These are phyloP conservation scores for Groenewaldozyma salmanticensis DNA, from an alignment of 805 yeast species.

Conservation along the genomic window DNA sequence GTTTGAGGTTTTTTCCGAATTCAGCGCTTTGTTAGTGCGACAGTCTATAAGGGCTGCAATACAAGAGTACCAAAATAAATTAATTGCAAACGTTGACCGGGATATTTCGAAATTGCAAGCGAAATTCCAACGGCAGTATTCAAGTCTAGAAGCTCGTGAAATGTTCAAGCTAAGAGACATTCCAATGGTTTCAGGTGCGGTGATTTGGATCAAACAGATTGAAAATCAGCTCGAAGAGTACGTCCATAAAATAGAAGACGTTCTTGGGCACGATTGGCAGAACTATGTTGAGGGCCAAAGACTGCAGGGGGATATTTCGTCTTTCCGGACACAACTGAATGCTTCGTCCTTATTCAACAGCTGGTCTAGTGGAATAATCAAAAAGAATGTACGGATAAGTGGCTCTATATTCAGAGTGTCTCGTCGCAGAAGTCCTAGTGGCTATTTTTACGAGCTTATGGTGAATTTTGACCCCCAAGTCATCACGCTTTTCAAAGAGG, in stretches of 20 bases:
- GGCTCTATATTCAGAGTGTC: constrained; percentile 35
- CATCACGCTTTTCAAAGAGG: constrained; percentile 42
- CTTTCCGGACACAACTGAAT: constrained; percentile 39
- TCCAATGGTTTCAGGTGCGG: constrained; percentile 37
- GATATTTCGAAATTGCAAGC: constrained; percentile 38
- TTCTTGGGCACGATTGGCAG: constrained; percentile 55
- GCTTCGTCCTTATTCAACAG: constrained; percentile 31
- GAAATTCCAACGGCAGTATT: constrained; percentile 29
- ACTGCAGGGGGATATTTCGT: constrained; percentile 40
- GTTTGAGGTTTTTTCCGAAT: constrained; percentile 42
- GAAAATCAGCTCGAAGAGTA: constrained; percentile 35
- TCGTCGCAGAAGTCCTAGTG: constrained; percentile 17
- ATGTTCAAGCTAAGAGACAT: constrained; percentile 36
- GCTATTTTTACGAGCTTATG: constrained; percentile 24
- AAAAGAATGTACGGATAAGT: constrained; percentile 10
- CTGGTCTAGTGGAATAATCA: constrained; percentile 38
- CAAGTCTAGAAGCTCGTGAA: constrained; percentile 24
- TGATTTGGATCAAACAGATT: constrained; percentile 47
- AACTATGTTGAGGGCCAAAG: constrained; percentile 57
- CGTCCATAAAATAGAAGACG: constrained; percentile 36
- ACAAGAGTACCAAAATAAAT: constrained; percentile 46
- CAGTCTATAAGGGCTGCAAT: constrained; percentile 50
- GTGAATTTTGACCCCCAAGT: constrained; percentile 45
- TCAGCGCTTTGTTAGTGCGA: constrained; percentile 39
- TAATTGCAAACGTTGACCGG: constrained; percentile 38